Base-by-base conservation (phyloP, 75 land plant genomes). In the Chamaecyparis obtusa region DNA sequence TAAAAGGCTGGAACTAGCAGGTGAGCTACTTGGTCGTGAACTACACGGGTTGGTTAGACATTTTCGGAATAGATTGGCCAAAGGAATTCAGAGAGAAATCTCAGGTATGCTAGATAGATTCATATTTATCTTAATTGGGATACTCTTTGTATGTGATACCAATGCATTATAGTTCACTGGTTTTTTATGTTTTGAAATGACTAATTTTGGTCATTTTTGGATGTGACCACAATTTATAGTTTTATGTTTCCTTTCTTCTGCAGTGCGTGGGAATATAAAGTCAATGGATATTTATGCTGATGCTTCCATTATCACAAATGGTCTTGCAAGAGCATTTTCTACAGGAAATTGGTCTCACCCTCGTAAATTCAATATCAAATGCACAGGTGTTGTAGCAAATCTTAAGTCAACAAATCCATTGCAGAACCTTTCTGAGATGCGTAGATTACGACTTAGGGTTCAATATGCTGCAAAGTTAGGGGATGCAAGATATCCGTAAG, bases 401-500 rank as follows among this genome's bases (percentile, higher is more conserved):
- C 93, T 98, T 41, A 92, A 94, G 72, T 88, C 95, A 76, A 91
- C 91, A 89, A 98, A 98, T 87, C 99, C 99, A 2, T 86, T 98
- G 90, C 95, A 92, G 37, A 91, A 90, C 39, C 86, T 91, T 9
- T 89, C 93, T 64, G 97, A 96, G 55, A 86, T 96, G 90, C 93
- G 99, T 46, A 93, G 92, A 87, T 89, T 92, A 15, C 91, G 96
- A 1, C 94, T 93, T 85, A 91, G 92, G 77, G 93, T 96, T 84
- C 83, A 83, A 44, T 93, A 92, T 74, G 91, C 90, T 0, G 95
- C 92, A 86, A 91, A 92, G 88, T 88, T 90, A 72, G 95, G 91
- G 86, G 97, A 95, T 90, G 96, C 99, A 9, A 88, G 96, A 91
- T 94, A 92, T 90, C 99, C 99, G 99, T 98, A 92, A 89, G 99